phyloP scores from a whole-genome alignment of 2,329 filamentous ascomycete genomes.

The Graphiopsis chlorocephala region DNA sequence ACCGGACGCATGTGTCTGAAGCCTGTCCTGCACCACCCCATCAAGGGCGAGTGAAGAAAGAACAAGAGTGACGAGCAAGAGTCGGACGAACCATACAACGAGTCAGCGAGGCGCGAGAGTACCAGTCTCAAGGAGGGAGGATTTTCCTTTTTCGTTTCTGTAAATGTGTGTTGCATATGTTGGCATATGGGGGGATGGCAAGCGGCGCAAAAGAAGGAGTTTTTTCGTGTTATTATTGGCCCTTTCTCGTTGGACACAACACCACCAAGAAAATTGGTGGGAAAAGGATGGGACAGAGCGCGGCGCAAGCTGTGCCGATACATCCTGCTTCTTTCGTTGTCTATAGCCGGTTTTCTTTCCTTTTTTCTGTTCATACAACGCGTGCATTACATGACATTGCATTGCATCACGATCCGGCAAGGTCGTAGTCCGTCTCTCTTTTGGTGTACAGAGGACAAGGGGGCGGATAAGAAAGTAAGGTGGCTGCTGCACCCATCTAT shows the following conservation, averaged over 20 bases:
- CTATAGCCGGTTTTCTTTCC: background rate
- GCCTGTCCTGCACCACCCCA: conserved; percentile 46
- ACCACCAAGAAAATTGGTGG: background rate
- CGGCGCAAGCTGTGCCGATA: background rate
- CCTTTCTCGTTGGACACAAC: background rate
- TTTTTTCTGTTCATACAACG: background rate
- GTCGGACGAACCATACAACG: background rate
- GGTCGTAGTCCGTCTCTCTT: background rate
- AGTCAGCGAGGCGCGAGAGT: background rate
- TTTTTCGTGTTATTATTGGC: background rate
- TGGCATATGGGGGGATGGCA: background rate
- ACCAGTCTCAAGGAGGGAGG: background rate
- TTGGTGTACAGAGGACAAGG: background rate
- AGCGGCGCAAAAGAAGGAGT: background rate
- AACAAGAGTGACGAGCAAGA: background rate
- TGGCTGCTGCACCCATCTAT: background rate
- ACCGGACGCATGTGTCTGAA: conserved; percentile 48
- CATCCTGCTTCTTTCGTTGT: background rate
- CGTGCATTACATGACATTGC: background rate
- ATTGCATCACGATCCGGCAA: background rate
- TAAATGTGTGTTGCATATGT: background rate
- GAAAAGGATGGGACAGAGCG: background rate
- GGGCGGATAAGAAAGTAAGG: background rate
- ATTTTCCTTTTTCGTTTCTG: background rate
- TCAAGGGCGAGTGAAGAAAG: conserved; percentile 42